A percentile compares a stretch with the other conserved stretches of the same genome.
phyloP scores from a whole-genome alignment of 2,329 filamentous ascomycete species.

The Sporothrix humicola region DNA sequence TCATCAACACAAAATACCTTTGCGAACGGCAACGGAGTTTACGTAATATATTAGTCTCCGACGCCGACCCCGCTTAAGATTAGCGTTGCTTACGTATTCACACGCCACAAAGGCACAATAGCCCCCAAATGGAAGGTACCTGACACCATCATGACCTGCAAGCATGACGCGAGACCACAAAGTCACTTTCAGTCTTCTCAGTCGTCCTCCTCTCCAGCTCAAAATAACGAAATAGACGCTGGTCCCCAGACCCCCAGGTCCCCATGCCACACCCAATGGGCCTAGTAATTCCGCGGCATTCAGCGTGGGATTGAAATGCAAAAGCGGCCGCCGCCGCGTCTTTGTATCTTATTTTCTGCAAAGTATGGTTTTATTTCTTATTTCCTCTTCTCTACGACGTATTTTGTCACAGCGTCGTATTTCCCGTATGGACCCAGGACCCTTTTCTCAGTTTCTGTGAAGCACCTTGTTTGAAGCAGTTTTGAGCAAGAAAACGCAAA shows the following conservation, averaged over 20 bases:
- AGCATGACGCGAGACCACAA: conserved; percentile 20
- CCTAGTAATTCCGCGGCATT: background rate
- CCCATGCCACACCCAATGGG: background rate
- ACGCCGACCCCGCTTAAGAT: conserved; percentile 1
- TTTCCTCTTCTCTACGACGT: background rate
- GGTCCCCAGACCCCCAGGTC: background rate
- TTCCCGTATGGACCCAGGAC: background rate
- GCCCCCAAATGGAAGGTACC: background rate
- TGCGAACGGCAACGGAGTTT: background rate
- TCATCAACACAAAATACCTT: no score
- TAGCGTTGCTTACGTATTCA: conserved; percentile 27
- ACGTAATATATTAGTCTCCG: conserved; percentile 28
- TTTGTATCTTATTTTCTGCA: background rate
- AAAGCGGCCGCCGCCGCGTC: background rate
- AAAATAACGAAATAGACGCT: no score
- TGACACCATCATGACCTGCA: background rate
- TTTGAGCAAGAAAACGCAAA: no score
- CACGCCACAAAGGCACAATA: conserved; percentile 15
- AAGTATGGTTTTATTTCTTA: background rate
- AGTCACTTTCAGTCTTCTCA: background rate
- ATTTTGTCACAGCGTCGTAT: conserved; percentile 7
- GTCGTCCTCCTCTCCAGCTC: no score
- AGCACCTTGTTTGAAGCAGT: no score
- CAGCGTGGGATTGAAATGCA: background rate
- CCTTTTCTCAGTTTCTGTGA: background rate